Percentiles rank a stretch among this genome's conserved stretches.
Evolutionary conservation across 2,329 filamentous ascomycete genomes (phyloP).

Genomic region (Botrytis tulipae): DNA sequence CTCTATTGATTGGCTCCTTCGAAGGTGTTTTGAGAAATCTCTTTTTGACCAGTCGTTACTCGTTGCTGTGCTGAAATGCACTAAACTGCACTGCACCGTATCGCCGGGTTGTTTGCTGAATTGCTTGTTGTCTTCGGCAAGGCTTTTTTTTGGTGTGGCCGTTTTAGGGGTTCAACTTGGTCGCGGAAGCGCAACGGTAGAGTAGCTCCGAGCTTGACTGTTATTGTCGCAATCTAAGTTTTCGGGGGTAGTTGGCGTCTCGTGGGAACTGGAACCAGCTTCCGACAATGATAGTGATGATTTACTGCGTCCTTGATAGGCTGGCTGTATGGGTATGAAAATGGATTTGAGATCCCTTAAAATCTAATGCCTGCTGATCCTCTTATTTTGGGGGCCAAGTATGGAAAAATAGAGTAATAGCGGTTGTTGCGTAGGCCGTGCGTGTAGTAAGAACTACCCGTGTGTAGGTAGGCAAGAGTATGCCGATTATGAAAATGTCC

Average conservation of each 20-base stretch:
- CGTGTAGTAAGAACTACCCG: constrained; percentile 5
- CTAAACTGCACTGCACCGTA: not conserved
- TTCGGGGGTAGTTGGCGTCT: constrained; percentile 17
- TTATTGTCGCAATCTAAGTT: constrained; percentile 15
- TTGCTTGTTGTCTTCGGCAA: constrained; percentile 11
- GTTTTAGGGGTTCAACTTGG: not conserved
- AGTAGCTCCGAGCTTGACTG: not conserved
- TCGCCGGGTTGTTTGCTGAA: constrained; percentile 10
- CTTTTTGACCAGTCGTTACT: not conserved
- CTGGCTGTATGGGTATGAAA: not conserved
- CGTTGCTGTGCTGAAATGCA: not conserved
- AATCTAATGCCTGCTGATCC: constrained; percentile 8
- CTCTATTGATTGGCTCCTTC: not conserved
- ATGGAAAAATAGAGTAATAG: constrained; percentile 1
- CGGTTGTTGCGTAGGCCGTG: constrained; percentile 12
- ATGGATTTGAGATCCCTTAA: not conserved
- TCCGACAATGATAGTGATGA: constrained; percentile 16
- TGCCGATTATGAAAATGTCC: not conserved
- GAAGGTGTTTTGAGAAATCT: not conserved
- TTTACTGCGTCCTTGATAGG: constrained; percentile 15
- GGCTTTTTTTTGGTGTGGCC: not conserved
- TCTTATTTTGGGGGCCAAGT: constrained; percentile 10
- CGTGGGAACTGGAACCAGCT: constrained; percentile 17
- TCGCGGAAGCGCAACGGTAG: constrained; percentile 11
- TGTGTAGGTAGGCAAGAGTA: not conserved